A percentile compares a stretch with the other conserved stretches of the same genome.
Conservation (phyloP, 2,329 filamentous ascomycete genomes). For the Fusarium sp. region DNA sequence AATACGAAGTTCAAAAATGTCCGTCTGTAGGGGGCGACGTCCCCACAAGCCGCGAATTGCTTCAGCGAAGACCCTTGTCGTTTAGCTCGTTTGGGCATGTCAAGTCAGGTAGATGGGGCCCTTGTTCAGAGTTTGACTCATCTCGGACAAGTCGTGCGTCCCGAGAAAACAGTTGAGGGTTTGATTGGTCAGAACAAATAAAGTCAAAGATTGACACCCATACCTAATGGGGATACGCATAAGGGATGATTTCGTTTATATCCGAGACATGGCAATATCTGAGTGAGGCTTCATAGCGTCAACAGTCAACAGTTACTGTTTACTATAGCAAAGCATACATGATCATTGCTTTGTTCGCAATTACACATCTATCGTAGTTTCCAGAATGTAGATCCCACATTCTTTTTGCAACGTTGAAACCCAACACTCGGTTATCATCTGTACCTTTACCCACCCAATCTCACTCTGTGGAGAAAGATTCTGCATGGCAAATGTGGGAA, state of each 20-base stretch:
- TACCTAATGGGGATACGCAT: slow-evolving; percentile 7
- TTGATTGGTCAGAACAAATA: slow-evolving; percentile 16
- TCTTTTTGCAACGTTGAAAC: slow-evolving; percentile 6
- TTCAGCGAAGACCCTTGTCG: slow-evolving; percentile 11
- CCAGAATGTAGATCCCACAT: background rate
- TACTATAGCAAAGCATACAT: background rate
- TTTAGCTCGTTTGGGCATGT: background rate
- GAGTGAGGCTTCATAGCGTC: background rate
- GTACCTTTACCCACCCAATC: slow-evolving; percentile 23
- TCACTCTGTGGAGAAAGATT: slow-evolving; percentile 13
- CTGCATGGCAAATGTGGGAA: background rate
- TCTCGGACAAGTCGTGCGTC: slow-evolving; percentile 9
- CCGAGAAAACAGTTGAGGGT: background rate
- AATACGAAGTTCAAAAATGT: slow-evolving; percentile 14
- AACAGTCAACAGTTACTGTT: background rate
- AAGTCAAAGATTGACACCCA: slow-evolving; percentile 14
- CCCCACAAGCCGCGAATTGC: slow-evolving; percentile 23
- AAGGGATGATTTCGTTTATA: background rate
- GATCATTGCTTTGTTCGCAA: background rate
- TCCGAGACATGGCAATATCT: slow-evolving; percentile 4
- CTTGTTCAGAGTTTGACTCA: slow-evolving; percentile 16
- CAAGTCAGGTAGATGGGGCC: slow-evolving; percentile 19
- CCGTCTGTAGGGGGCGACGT: slow-evolving; percentile 5
- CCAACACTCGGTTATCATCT: slow-evolving; percentile 19
- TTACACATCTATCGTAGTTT: background rate